Base-by-base conservation (phyloP, 495 filamentous ascomycete species). In the Penicillium dipodomyicola region DNA sequence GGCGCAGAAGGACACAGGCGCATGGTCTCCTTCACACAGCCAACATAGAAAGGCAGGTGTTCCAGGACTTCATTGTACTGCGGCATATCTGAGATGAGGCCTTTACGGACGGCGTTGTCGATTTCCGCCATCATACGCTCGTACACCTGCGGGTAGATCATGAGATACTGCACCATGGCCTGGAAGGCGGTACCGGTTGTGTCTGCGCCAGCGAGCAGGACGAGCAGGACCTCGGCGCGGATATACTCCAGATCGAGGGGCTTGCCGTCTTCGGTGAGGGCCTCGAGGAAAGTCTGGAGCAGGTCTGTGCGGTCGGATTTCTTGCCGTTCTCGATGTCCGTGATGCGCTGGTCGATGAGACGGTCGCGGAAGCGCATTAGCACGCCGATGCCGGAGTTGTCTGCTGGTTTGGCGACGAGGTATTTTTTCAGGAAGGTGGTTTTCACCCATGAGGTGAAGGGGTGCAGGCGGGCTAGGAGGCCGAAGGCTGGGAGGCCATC, bases 181-280 rank as follows among this genome's bases (percentile, higher is more conserved):
- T 77, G 76, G 62, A 89, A 77, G 9, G 79, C 72, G 1, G 79
- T 82, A 0, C 82, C 80, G 0, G 80, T 84, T 11, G 86, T 86
- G 57, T 90, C 87, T 8, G 84, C 80, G n/a, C 84, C 84, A 3
- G 84, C 85, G 10, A 87, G 72, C 44, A 85, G 65, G 17, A 84
- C 74, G 0, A 84, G 68, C 3, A 84, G 65, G 20, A 81, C 76
- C 65, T 84, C 83, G 0, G 80, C 78, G 51, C 78, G 77, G 60
- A 84, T 73, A 50, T 82, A 77, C 20, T 77, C 74, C 59, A 77
- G 64, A 11, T 76, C 71, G 6, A 83, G 63, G 3, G 74, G 74
- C 40, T 79, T 74, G 17, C 73, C 81, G 54, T 73, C 69, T 6
- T 78, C 72, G 0, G 65, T 75, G 25, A 72, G 65, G 1, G 80